These are phyloP conservation scores for Skeletonema costatum DNA, from an alignment of 108 stramenopile species.

Conservation along the genomic window DNA sequence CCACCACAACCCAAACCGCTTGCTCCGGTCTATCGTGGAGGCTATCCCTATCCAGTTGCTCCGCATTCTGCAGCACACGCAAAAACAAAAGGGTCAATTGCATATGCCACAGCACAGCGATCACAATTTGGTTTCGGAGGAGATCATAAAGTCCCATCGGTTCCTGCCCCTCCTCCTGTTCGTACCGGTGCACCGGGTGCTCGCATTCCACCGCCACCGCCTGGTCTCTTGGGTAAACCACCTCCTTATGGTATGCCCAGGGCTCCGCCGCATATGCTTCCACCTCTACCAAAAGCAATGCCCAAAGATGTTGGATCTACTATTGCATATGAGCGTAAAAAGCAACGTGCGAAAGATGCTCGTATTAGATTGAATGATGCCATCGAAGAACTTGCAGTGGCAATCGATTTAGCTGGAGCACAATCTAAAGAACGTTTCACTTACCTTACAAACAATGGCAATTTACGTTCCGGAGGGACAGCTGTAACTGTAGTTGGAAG, in stretches of 20 bases:
- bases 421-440: conserved; percentile 65
- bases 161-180: conserved; percentile 60
- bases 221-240: not conserved
- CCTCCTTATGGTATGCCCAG: not conserved
- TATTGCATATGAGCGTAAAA: conserved; percentile 83
- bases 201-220: conserved; percentile 2
- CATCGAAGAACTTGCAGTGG: conserved; percentile 73
- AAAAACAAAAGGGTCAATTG: conserved; percentile 52
- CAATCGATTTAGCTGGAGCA: conserved; percentile 74
- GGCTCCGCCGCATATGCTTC: conserved; percentile 3
- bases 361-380: conserved; percentile 80
- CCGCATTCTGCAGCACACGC: conserved; percentile 48
- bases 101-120: conserved; percentile 54
- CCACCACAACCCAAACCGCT: conserved; percentile 3
- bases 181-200: not conserved
- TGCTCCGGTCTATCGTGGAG: not conserved
- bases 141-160: conserved; percentile 68
- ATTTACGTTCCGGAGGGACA: not conserved
- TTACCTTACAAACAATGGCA: conserved; percentile 28
- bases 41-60: conserved; percentile 19
- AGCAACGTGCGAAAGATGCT: conserved; percentile 87
- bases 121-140: conserved; percentile 80
- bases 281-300: conserved; percentile 5
- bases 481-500: not conserved
- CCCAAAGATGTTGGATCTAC: conserved; percentile 22